phyloP scores from a whole-genome alignment of 768 basidiomycete species.

The Tephrocybe sp. region DNA sequence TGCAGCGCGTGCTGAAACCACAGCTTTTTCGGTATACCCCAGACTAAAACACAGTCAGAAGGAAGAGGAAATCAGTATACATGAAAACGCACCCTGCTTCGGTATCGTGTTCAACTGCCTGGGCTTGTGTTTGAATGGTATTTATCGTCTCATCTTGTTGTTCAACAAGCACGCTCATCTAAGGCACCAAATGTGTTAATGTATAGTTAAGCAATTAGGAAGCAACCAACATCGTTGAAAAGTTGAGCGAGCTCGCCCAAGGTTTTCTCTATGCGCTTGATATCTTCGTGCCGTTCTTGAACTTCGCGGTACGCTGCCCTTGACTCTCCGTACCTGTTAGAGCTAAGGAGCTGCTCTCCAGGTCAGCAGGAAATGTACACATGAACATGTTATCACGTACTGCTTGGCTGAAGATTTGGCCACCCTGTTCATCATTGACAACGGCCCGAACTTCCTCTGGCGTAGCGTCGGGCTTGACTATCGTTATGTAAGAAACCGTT shows the following conservation, averaged over 20 bases:
- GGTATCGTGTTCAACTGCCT: conserved; percentile 73
- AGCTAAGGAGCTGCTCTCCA: conserved; percentile 70
- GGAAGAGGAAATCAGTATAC: background rate
- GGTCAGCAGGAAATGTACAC: too few species aligned
- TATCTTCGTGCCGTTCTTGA: conserved; percentile 95
- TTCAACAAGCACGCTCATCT: conserved; percentile 95
- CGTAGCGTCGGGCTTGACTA: conserved; percentile 91
- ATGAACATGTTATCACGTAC: conserved; percentile 37
- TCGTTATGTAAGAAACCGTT: background rate
- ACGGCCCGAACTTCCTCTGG: conserved; percentile 84
- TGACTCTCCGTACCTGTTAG: conserved; percentile 88
- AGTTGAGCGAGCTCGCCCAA: conserved; percentile 90
- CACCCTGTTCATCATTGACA: conserved; percentile 78
- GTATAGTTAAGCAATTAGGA: background rate
- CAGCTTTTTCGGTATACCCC: conserved; percentile 82
- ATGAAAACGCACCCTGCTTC: conserved; percentile 67
- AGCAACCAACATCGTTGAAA: conserved; percentile 79
- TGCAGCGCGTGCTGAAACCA: conserved; percentile 80
- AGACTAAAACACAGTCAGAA: conserved; percentile 44
- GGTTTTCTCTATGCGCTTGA: conserved; percentile 92
- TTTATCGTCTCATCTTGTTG: conserved; percentile 90
- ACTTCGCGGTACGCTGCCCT: conserved; percentile 92
- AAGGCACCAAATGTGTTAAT: background rate
- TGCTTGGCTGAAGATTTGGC: conserved; percentile 89
- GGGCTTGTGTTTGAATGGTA: conserved; percentile 77